Conservation (phyloP, 2,329 filamentous ascomycete genomes). For the Colletotrichum shisoi region DNA sequence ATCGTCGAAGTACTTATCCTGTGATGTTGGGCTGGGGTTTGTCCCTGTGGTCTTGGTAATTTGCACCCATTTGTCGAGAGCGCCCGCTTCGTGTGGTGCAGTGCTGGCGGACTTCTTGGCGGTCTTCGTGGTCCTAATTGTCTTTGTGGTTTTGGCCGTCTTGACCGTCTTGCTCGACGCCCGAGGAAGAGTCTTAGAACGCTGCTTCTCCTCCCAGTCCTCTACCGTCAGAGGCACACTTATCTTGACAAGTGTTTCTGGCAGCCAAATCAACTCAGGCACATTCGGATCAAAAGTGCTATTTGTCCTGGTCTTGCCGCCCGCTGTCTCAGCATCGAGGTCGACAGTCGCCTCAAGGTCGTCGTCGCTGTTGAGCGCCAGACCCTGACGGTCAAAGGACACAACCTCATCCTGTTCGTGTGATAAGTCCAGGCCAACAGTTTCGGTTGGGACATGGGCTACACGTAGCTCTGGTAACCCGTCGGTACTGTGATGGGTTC, state of each 20-base stretch:
- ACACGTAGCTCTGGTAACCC: slow-evolving; percentile 79
- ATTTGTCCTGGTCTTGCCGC: slow-evolving; percentile 39
- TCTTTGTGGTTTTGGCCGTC: slow-evolving; percentile 39
- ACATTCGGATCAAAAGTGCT: slow-evolving; percentile 70
- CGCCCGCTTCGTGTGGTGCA: slow-evolving; percentile 43
- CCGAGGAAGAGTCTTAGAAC: slow-evolving; percentile 42
- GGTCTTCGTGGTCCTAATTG: background rate
- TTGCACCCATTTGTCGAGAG: slow-evolving; percentile 54
- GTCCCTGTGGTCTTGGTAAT: slow-evolving; percentile 48
- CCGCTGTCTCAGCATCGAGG: slow-evolving; percentile 40
- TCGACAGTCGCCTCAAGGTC: slow-evolving; percentile 60
- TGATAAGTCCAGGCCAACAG: slow-evolving; percentile 80
- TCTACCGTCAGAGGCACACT: slow-evolving; percentile 40
- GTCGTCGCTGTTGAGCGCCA: slow-evolving; percentile 72
- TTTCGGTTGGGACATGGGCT: slow-evolving; percentile 75
- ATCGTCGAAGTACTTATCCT: background rate
- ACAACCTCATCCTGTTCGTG: slow-evolving; percentile 72
- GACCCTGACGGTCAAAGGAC: slow-evolving; percentile 58
- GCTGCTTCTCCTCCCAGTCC: slow-evolving; percentile 44
- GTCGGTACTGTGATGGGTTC: slow-evolving; percentile 78
- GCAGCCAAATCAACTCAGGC: slow-evolving; percentile 59
- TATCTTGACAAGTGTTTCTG: slow-evolving; percentile 46
- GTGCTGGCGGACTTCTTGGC: slow-evolving; percentile 40
- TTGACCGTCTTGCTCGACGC: slow-evolving; percentile 32
- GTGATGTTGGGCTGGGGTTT: background rate